These are phyloP conservation scores for Xylaria telfairii DNA, from an alignment of 495 filamentous ascomycete species.

Conservation along the genomic window DNA sequence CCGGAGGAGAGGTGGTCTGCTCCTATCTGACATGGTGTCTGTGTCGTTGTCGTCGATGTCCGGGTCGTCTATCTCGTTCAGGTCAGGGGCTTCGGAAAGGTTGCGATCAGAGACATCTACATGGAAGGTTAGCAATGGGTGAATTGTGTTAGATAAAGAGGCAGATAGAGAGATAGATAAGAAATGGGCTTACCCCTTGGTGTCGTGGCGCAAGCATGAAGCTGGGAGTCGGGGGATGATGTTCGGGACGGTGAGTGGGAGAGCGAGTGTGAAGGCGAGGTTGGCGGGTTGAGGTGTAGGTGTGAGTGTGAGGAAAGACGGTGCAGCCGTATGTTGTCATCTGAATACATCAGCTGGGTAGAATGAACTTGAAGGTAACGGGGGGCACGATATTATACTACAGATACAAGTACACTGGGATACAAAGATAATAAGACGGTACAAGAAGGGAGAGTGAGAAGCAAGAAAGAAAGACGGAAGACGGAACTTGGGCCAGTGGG, in stretches of 20 bases:
- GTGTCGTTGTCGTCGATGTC: constrained; percentile 34
- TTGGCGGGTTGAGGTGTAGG: not conserved
- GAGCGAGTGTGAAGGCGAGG: not conserved
- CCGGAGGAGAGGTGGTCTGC: constrained; percentile 52
- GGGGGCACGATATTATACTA: constrained; percentile 15
- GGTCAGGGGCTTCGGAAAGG: not conserved
- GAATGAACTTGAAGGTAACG: constrained; percentile 1
- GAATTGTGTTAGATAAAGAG: not conserved
- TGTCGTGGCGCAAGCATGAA: constrained; percentile 15
- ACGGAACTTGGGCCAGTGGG: constrained; percentile 10
- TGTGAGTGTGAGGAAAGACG: constrained; percentile 6
- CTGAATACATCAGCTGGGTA: constrained; percentile 15
- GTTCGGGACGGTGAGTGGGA: not conserved
- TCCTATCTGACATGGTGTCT: constrained; percentile 36
- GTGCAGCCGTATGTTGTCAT: constrained; percentile 17
- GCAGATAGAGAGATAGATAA: not conserved
- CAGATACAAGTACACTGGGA: not conserved
- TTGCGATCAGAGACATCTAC: constrained; percentile 13
- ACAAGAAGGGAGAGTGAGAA: constrained; percentile 1
- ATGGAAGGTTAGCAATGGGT: not conserved
- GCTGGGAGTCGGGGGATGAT: not conserved
- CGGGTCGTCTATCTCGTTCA: constrained; percentile 24
- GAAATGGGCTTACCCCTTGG: constrained; percentile 1
- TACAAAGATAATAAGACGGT: not conserved
- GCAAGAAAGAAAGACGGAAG: not conserved